Percentiles rank a stretch among this genome's conserved stretches.
These are phyloP conservation scores for Orychophragmus violaceus DNA, from an alignment of 345 rosid species.

Conservation along the genomic window DNA sequence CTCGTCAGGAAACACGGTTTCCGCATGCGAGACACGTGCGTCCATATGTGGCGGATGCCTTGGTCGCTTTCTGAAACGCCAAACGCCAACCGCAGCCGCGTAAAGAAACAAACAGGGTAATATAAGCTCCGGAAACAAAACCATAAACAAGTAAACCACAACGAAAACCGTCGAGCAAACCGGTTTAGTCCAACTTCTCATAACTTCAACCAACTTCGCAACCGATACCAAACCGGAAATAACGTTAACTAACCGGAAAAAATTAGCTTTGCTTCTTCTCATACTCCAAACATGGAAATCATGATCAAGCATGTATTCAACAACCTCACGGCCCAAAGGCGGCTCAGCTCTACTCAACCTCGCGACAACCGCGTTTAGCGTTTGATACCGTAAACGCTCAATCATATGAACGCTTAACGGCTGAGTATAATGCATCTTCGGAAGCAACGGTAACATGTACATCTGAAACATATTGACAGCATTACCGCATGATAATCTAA, in stretches of 20 bases:
- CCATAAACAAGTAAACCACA: constrained; percentile 36
- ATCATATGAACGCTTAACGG: constrained; percentile 51
- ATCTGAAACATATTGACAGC: constrained; percentile 54
- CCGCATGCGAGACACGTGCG: constrained; percentile 52
- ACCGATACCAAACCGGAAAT: constrained; percentile 41
- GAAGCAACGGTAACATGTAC: constrained; percentile 51
- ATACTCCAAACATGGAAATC: constrained; percentile 79
- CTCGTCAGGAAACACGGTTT: constrained; percentile 48
- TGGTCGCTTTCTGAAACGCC: constrained; percentile 48
- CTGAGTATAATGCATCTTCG: constrained; percentile 64
- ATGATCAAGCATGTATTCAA: constrained; percentile 70
- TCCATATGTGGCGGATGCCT: constrained; percentile 72
- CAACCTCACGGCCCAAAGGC: constrained; percentile 61
- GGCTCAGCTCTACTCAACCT: constrained; percentile 64
- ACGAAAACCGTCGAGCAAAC: constrained; percentile 46
- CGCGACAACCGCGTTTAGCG: constrained; percentile 52
- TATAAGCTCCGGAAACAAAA: constrained; percentile 46
- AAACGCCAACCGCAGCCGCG: constrained; percentile 47
- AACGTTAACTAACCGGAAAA: constrained; percentile 50
- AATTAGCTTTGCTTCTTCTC: constrained; percentile 79
- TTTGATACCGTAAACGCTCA: constrained; percentile 56
- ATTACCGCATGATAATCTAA: constrained; percentile 57
- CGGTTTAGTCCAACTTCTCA: constrained; percentile 54
- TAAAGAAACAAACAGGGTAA: constrained; percentile 40
- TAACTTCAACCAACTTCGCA: constrained; percentile 32